Base-by-base conservation (phyloP, 2,329 filamentous ascomycete species). In the Colletotrichum salicis region DNA sequence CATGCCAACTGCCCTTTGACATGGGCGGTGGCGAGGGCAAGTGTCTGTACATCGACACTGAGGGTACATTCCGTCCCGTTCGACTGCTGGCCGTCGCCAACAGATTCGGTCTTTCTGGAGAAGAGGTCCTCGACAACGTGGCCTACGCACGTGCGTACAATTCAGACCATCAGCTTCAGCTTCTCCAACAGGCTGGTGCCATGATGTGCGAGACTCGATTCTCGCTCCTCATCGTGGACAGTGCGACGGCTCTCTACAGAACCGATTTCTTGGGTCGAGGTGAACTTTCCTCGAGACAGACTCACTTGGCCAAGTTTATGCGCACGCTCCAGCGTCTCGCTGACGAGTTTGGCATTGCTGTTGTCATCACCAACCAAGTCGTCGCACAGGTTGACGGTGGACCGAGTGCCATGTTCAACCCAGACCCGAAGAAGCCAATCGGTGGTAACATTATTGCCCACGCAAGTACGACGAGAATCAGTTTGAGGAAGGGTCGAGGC, bases 181-280 rank as follows among this genome's bases (percentile, higher is more conserved):
- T 99, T 8, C 90, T 99, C 73, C 96, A 96, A 78, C 96, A 98
- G 82, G 97, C 96, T 4, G 93, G 96, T 2, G 91, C 95, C 73
- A 99, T 99, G 96, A 99, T 99, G 97, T 98, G 95, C 70, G 97
- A 99, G 85, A 99, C 96, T 0, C 91, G 96, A 4, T 99, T 99
- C 82, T 98, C 96, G 3, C 88, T 99, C 10, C 90, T 99, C 61
- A 91, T 99, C 60, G 96, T 99, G 68, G 96, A 99, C 83, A 97
- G 95, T 68, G 97, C 97, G 15, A 99, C 96, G 0, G 93, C 96
- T 2, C 88, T 99, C 3, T 99, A 99, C 82, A 91, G 96, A 76
- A 99, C 96, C 0, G 96, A 99, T 79, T 99, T 98, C 82, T 90
- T 95, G 74, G 96, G 96, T n/a, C 93, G 96, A 82, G 97, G 96